phyloP scores from a whole-genome alignment of 768 basidiomycete genomes.

The Hebeloma cylindrosporum region DNA sequence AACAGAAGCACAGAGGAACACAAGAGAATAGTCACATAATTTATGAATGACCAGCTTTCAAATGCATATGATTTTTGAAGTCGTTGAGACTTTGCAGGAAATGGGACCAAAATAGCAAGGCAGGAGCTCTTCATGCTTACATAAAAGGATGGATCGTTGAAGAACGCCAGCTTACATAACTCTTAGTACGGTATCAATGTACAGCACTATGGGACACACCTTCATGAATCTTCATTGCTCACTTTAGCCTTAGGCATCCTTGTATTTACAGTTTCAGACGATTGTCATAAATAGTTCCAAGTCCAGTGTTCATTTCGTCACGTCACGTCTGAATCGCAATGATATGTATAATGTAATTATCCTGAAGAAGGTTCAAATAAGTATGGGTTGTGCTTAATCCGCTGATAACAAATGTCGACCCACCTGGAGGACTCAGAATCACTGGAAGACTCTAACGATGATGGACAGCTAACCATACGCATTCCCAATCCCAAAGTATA shows the following conservation, averaged over 20 bases:
- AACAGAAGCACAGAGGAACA: no score
- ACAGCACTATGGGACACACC: no score
- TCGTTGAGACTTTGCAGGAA: background rate
- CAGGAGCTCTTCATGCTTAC: no score
- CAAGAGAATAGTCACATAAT: no score
- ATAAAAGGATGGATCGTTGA: no score
- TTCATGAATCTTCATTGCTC: background rate
- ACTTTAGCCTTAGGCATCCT: no score
- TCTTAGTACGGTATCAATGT: no score
- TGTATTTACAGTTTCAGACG: constrained; percentile 15
- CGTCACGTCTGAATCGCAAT: constrained; percentile 24
- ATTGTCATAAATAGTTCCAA: constrained; percentile 19
- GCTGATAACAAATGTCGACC: constrained; percentile 28
- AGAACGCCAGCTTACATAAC: no score
- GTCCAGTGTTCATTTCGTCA: constrained; percentile 18
- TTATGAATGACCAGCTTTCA: background rate
- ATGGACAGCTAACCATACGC: constrained; percentile 58
- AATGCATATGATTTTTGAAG: no score
- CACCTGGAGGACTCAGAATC: constrained; percentile 38
- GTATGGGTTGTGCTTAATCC: constrained; percentile 2
- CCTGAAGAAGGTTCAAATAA: constrained; percentile 3
- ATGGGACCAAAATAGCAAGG: constrained; percentile 2
- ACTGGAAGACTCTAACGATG: constrained; percentile 42
- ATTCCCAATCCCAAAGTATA: constrained; percentile 69
- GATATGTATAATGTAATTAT: no score